These are phyloP conservation scores for Andrographis paniculata DNA, from an alignment of 305 asterid genomes.

Conservation along the genomic window DNA sequence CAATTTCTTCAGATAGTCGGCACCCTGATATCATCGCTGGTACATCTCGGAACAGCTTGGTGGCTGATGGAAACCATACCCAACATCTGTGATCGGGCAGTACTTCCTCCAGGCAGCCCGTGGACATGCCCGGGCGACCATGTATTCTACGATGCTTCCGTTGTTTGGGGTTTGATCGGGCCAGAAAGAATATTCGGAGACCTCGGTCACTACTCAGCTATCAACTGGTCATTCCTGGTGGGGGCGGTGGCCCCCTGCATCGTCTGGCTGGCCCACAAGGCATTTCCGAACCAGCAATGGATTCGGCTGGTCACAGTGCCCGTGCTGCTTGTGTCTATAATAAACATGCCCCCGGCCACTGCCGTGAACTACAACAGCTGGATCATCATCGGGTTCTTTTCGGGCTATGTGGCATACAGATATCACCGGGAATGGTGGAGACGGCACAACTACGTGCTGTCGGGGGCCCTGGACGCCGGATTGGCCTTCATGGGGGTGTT, in stretches of 20 bases:
- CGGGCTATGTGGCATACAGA: constrained; percentile 63
- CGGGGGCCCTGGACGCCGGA: constrained; percentile 95
- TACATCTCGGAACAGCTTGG: constrained; percentile 91
- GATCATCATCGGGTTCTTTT: constrained; percentile 68
- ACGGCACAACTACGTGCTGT: constrained; percentile 68
- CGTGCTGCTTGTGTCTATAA: constrained; percentile 54
- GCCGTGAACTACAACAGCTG: constrained; percentile 87
- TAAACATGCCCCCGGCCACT: constrained; percentile 89
- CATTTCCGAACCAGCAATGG: constrained; percentile 67
- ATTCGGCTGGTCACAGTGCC: constrained; percentile 55
- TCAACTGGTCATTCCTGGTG: constrained; percentile 65
- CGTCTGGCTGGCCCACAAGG: constrained; percentile 61
- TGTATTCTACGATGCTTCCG: constrained; percentile 88
- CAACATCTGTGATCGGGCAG: constrained; percentile 64
- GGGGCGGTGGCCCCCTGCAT: constrained; percentile 74
- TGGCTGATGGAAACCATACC: constrained; percentile 90
- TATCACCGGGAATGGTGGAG: constrained; percentile 78
- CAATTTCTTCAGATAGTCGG: constrained; percentile 51
- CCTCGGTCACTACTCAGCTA: constrained; percentile 73
- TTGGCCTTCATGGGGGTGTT: constrained; percentile 93
- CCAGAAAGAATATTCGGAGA: constrained; percentile 75
- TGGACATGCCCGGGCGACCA: constrained; percentile 98
- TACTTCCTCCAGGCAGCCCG: constrained; percentile 73
- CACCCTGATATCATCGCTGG: constrained; percentile 64
- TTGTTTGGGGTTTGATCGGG: constrained; percentile 90